Evolutionary conservation across 1,139 yeast genomes (phyloP), one percentile per base, ranked within the genome.

Genomic region (Geotrichum cucujoidarum): DNA sequence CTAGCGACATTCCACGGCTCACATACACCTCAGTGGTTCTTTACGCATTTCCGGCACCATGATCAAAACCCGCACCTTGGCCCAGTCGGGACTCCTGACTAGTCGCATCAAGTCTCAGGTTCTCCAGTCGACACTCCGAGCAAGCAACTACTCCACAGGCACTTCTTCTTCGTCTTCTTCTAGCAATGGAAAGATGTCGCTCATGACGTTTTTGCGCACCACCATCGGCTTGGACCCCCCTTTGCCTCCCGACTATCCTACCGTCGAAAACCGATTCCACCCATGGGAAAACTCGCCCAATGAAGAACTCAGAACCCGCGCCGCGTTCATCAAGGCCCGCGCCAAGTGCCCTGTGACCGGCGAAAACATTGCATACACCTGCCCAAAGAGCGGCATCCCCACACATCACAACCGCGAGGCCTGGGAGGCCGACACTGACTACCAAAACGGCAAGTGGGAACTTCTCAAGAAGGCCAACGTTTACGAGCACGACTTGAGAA

Each of bases 371-470:
- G 75, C 83, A 57, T 92, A 75, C 66, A 88, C 92, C 1, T 92
- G 98, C 70, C 98, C 98, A 3, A 70, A 78, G 52, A 84, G 95
- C 5, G 98, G 98, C 5, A 89, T 92, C 49, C 98, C 98, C 24
- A 92, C 98, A 5, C 98, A 92, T 65, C 95, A 88, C 62, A 81
- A 88, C 24, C 76, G 76, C 60, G 90, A 83, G 58, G 97, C 96
- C 1, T 92, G 97, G 96, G 81, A 81, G 60, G 69, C 72, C 45
- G 98, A 92, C 64, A 71, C 64, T 13, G 80, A 77, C 30, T 90
- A 90, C 64, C 97, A 88, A 21, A 64, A 78, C 43, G 77, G 81
- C 58, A 78, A 74, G 54, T 85, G 83, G 65, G 88, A 88, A 60
- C 68, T 78, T 46, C 76, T 92, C 71, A 82, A 82, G 61, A 84